Evolutionary conservation across 192 early-diverging fungal species (phyloP).

Genomic region (Coemansia sp.): DNA sequence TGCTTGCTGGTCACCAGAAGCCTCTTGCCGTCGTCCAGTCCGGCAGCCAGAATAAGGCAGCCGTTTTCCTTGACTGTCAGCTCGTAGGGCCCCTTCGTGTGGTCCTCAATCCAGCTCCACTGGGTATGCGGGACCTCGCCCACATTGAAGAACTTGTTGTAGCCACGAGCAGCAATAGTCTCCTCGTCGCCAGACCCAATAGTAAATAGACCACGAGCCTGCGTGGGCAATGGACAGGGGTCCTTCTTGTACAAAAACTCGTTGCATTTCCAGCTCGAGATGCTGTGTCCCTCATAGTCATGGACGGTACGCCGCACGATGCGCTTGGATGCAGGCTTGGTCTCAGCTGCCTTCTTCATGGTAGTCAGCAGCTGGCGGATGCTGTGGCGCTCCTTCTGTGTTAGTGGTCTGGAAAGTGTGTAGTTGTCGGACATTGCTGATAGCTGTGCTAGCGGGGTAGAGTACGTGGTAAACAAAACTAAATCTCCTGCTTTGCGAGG

Average conservation of each 20-base stretch:
- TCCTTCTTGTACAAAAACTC: constrained; percentile 70
- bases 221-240: constrained; percentile 62
- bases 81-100: constrained; percentile 85
- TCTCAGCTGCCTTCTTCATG: constrained; percentile 20
- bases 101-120: constrained; percentile 56
- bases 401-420: constrained; percentile 10
- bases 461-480: not conserved
- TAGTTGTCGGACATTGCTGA: constrained; percentile 1
- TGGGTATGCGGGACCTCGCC: constrained; percentile 62
- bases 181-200: constrained; percentile 14
- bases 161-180: constrained; percentile 78
- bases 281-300: constrained; percentile 21
- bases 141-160: constrained; percentile 97
- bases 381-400: constrained; percentile 23
- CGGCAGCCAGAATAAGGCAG: constrained; percentile 86
- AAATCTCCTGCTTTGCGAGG: not conserved
- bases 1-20: constrained; percentile 92
- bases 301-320: constrained; percentile 31
- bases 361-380: constrained; percentile 27
- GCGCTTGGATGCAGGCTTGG: constrained; percentile 27
- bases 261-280: constrained; percentile 64
- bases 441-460: not conserved
- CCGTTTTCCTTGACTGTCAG: constrained; percentile 96
- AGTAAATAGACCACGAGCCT: constrained; percentile 84
- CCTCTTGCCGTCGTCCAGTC: constrained; percentile 56